phyloP scores from a whole-genome alignment of 371 early-diverging fungal species.

The Mucor racemosus region DNA sequence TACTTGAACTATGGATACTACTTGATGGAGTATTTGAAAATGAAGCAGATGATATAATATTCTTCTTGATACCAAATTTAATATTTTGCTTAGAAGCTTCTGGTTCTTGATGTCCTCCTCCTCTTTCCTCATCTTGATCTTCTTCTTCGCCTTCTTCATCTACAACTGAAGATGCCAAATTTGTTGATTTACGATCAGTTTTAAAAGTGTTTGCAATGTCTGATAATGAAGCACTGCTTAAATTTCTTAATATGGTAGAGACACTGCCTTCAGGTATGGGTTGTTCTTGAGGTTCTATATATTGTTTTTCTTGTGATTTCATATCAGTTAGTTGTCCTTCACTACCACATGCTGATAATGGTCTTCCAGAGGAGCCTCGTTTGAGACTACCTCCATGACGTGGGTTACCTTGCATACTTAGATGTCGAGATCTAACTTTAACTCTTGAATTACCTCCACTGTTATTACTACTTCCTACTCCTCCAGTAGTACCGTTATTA shows the following conservation, averaged over 20 bases:
- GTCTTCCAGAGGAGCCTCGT: slow-evolving; percentile 10
- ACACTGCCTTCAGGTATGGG: slow-evolving; percentile 36
- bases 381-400: background rate
- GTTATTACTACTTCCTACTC: too few relatives aligned
- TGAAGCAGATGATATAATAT: slow-evolving; percentile 36
- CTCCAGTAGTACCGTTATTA: too few relatives aligned
- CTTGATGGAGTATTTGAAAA: slow-evolving; percentile 37
- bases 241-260: slow-evolving; percentile 32
- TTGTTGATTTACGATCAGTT: slow-evolving; percentile 38
- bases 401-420: slow-evolving; percentile 29
- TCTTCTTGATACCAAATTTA: slow-evolving; percentile 46
- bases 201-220: slow-evolving; percentile 42
- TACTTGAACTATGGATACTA: slow-evolving; percentile 12
- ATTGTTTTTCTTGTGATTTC: background rate
- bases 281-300: background rate
- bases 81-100: slow-evolving; percentile 10
- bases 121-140: slow-evolving; percentile 16
- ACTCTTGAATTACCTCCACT: slow-evolving; percentile 24
- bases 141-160: slow-evolving; percentile 27
- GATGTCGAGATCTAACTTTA: slow-evolving; percentile 25
- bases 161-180: slow-evolving; percentile 31
- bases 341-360: slow-evolving; percentile 20
- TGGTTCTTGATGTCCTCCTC: slow-evolving; percentile 13
- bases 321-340: slow-evolving; percentile 25
- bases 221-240: slow-evolving; percentile 42